Conservation (phyloP, 176 grass and related monocot species). For the Chrysopogon serrulatus region DNA sequence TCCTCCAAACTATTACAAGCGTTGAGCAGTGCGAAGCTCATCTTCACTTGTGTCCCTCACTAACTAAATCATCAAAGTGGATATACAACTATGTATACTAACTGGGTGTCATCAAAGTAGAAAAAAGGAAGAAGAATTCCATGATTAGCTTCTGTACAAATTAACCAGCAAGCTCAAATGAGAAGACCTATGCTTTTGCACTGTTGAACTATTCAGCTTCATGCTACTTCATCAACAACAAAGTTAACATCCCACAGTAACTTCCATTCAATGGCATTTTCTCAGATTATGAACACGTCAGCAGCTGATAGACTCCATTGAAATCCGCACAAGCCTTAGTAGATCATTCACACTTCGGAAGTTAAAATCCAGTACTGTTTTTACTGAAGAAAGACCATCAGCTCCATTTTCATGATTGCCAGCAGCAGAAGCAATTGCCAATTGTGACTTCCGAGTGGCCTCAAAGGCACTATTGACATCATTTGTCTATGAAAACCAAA, state of each 20-base stretch:
- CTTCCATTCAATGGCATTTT: conserved; percentile 17
- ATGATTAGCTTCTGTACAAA: conserved; percentile 38
- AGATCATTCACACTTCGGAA: conserved; percentile 83
- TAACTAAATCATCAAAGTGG: conserved; percentile 29
- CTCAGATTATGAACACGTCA: conserved; percentile 27
- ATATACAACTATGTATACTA: conserved; percentile 20
- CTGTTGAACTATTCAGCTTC: conserved; percentile 19
- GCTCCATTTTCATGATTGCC: conserved; percentile 43
- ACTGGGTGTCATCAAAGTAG: conserved; percentile 1
- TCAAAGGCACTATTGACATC: conserved; percentile 87
- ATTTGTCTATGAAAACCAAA: conserved; percentile 59
- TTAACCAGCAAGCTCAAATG: not conserved
- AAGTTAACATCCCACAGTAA: conserved; percentile 1
- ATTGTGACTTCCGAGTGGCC: conserved; percentile 85
- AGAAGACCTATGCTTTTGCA: conserved; percentile 24
- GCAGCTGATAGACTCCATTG: conserved; percentile 79
- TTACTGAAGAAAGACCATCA: conserved; percentile 62
- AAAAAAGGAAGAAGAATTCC: conserved; percentile 12
- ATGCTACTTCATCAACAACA: conserved; percentile 10
- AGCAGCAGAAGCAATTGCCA: conserved; percentile 62
- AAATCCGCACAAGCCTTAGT: conserved; percentile 79
- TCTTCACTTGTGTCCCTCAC: not conserved
- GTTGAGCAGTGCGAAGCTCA: not conserved
- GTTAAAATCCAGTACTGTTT: conserved; percentile 90
- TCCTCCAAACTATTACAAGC: conserved; percentile 1